These are phyloP conservation scores for Fusarium graminum DNA, from an alignment of 2,329 filamentous ascomycete species.

Conservation along the genomic window DNA sequence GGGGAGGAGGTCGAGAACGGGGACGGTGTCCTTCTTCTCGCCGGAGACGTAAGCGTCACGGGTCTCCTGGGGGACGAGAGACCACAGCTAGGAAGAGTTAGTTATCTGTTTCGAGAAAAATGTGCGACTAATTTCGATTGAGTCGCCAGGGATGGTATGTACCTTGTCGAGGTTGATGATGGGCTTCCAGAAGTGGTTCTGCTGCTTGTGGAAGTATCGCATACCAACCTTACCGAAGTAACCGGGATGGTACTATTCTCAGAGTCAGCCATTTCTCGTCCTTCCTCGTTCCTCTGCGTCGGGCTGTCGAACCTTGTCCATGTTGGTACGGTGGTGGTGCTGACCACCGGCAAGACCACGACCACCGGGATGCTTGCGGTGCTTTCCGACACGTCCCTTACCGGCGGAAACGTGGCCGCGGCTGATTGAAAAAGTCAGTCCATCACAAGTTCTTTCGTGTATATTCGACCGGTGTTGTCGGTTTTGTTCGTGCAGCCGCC, in stretches of 20 bases:
- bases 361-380: constrained; percentile 90
- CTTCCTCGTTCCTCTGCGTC: constrained; percentile 54
- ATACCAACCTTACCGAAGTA: constrained; percentile 99
- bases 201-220: constrained; percentile 96
- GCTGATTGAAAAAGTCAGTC: constrained; percentile 62
- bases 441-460: constrained; percentile 36
- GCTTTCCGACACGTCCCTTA: constrained; percentile 98
- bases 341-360: constrained; percentile 97
- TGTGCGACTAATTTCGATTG: neutral
- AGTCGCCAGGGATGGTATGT: constrained; percentile 47
- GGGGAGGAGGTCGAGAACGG: constrained; percentile 96
- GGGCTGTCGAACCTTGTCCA: constrained; percentile 81
- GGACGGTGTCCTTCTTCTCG: constrained; percentile 87
- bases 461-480: constrained; percentile 11
- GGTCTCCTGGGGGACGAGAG: constrained; percentile 91
- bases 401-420: constrained; percentile 98
- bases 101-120: constrained; percentile 21
- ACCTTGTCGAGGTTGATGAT: constrained; percentile 99
- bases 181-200: constrained; percentile 98
- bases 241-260: constrained; percentile 88
- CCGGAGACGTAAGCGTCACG: constrained; percentile 91
- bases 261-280: constrained; percentile 48
- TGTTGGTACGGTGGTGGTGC: constrained; percentile 78
- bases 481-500: constrained; percentile 28
- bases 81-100: constrained; percentile 79